Base-by-base conservation (phyloP, 768 basidiomycete genomes). In the Naganishia antarctica region DNA sequence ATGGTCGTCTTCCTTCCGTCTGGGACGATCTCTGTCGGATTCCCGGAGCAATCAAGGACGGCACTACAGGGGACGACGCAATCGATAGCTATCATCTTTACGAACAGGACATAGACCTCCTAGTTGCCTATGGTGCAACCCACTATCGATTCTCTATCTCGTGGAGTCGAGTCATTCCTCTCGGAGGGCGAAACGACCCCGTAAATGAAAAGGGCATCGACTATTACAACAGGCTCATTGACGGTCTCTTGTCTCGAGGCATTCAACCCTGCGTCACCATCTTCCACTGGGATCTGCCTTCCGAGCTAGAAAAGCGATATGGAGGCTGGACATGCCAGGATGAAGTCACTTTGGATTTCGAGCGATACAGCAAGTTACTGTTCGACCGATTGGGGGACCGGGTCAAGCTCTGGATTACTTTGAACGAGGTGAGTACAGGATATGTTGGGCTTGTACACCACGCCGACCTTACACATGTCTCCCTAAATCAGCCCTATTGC, bases 281-380 rank as follows among this genome's bases (percentile, higher is more conserved):
- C 37, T 86, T 87, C 71, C 87, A 86, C 74, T 89, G 88, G 88
- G 88, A 89, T 71, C 82, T 89, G 11, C 88, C 88, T 11, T 85
- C 87, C 71, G 84, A 78, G 23, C 82, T 91, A 41, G 84, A 88
- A 61, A 85, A 88, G 66, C 81, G 84, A 61, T 89, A 89, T 73
- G 83, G 83, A 1, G 87, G 87, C 5, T 90, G 87, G 87, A 60
- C 59, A 2, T 85, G 85, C 79, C 86, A 85, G 73, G 71, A 70
- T 0, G 84, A 87, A 70, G 83, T 88, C 60, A 79, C 85, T n/a
- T 74, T 81, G 63, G 88, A 90, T 75, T 89, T 80, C 67, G 80
- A 80, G 9, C 76, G 80, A 67, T 89, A 88, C 70, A 81, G 87
- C 53, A 80, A 77, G 66, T 79, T 87, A 48, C 87, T 87, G 78